Percentiles rank a stretch among this genome's conserved stretches.
These are phyloP conservation scores for Acanthamoeba sp. DNA, from an alignment of 208 protist species.

Conservation along the genomic window DNA sequence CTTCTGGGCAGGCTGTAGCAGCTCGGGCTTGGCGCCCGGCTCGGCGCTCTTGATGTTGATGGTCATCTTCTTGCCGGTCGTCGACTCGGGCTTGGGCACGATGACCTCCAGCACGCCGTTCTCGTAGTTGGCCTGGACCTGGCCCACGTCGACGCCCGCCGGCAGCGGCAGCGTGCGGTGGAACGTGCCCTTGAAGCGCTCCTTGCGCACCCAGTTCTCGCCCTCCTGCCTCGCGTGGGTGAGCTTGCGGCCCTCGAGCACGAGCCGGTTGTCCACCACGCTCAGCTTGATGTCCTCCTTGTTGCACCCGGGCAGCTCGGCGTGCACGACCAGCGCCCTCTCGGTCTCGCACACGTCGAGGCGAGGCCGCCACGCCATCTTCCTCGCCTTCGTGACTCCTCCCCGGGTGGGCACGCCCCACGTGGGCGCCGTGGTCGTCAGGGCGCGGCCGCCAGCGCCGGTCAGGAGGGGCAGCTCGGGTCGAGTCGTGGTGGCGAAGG, in stretches of 20 bases:
- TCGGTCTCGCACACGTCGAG: conserved; percentile 61
- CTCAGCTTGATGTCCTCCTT: conserved; percentile 60
- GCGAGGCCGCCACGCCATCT: neutral
- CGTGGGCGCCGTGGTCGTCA: neutral
- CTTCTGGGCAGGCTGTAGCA: neutral
- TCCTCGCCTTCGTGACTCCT: no score
- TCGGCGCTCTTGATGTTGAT: neutral
- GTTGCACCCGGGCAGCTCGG: conserved; percentile 32
- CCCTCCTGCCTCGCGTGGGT: neutral
- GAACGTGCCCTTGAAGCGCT: conserved; percentile 24
- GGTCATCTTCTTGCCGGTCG: no score
- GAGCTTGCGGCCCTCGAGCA: neutral
- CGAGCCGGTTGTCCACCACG: conserved; percentile 20
- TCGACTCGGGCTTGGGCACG: conserved; percentile 54
- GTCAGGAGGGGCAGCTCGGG: neutral
- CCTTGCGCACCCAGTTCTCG: neutral
- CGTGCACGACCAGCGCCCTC: neutral
- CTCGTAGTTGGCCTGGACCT: conserved; percentile 6
- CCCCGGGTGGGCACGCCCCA: no score
- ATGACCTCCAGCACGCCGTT: conserved; percentile 70
- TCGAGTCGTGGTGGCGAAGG: neutral
- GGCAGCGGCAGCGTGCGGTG: neutral
- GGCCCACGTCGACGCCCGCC: neutral
- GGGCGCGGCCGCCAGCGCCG: no score
- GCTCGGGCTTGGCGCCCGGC: neutral